Percentiles rank a stretch among this genome's conserved stretches.
Conservation (phyloP, 176 grass and related monocot genomes). For the Lolium multiflorum region DNA sequence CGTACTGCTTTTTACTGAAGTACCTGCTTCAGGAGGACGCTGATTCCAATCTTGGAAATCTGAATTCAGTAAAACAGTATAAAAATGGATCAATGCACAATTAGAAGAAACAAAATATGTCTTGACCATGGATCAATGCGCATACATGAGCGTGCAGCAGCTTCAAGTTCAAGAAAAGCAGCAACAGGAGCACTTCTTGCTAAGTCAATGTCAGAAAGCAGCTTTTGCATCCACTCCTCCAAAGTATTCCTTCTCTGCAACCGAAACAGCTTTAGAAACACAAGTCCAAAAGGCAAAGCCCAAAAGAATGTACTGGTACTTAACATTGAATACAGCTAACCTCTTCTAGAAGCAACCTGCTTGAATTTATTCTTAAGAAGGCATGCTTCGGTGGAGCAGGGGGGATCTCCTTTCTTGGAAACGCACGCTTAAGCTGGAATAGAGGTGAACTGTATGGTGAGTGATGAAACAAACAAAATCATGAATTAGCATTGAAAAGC, state of each 20-base stretch:
- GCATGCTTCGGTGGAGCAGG: conserved; percentile 82
- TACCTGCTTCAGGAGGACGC: conserved; percentile 56
- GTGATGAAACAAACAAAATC: conserved; percentile 30
- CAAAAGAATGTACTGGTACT: conserved; percentile 14
- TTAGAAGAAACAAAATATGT: background rate
- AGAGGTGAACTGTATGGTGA: conserved; percentile 17
- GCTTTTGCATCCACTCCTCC: conserved; percentile 94
- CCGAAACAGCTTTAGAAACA: conserved; percentile 33
- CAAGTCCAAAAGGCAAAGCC: conserved; percentile 25
- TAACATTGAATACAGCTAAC: conserved; percentile 43
- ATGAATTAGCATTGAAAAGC: conserved; percentile 6
- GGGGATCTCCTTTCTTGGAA: conserved; percentile 78
- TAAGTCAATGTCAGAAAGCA: conserved; percentile 95
- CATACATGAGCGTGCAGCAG: conserved; percentile 89
- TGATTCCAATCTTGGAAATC: conserved; percentile 78
- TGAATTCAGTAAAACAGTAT: conserved; percentile 49
- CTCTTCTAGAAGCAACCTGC: conserved; percentile 92
- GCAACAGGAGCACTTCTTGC: conserved; percentile 95
- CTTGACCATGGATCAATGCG: conserved; percentile 8
- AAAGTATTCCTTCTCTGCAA: conserved; percentile 89
- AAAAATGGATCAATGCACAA: conserved; percentile 29
- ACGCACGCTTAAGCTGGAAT: conserved; percentile 80
- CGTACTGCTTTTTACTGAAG: conserved; percentile 51
- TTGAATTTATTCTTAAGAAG: conserved; percentile 95
- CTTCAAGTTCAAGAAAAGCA: conserved; percentile 94